Base-by-base conservation (phyloP, 768 basidiomycete genomes). In the Clavaria fumosa region DNA sequence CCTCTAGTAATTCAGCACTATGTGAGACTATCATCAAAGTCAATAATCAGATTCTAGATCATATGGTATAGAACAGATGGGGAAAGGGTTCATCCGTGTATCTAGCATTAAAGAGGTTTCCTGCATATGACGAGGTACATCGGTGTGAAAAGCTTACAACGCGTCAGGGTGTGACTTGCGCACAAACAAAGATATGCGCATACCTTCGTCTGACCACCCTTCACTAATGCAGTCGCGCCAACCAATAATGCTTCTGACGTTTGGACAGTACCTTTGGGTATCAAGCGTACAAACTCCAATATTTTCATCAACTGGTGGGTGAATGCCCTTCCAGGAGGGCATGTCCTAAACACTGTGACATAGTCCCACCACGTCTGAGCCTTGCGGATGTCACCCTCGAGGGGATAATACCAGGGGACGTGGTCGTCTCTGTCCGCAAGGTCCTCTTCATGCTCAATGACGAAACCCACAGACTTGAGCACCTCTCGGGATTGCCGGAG, bases 321-420 rank as follows among this genome's bases (percentile, higher is more conserved):
- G 37, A 95, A 68, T 30, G 88, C 54, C 53, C 72, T 72, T 17
- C 95, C 95, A 43, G 78, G 75, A 70, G 72, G 77, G 58, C 83
- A 88, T 66, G 83, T 93, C 37, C 91, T 69, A 79, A 80, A 86
- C 23, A 85, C 80, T 7, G 79, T 83, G 46, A 89, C 62, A 45
- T 75, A 76, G 55, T 96, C 95, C 84, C 88, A 95, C 23, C 74
- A 52, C 1, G 91, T 96, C 63, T 99, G 93, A 2, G 88, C 82
- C 59, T 96, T 95, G 45, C 60, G 50, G 44, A 95, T 67, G 56
- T 99, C 86, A 44, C 95, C 93, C 57, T 95, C 90, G 19, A 97
- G 69, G 0, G 91, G 90, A 59, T 96, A 97, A 60, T 91, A 99
- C 95, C 95, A 99, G 0, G 78, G 74, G 24, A 86, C 60, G 7